Evolutionary conservation across 2,329 filamentous ascomycete species (phyloP).

Genomic region (Colletotrichum incanum): DNA sequence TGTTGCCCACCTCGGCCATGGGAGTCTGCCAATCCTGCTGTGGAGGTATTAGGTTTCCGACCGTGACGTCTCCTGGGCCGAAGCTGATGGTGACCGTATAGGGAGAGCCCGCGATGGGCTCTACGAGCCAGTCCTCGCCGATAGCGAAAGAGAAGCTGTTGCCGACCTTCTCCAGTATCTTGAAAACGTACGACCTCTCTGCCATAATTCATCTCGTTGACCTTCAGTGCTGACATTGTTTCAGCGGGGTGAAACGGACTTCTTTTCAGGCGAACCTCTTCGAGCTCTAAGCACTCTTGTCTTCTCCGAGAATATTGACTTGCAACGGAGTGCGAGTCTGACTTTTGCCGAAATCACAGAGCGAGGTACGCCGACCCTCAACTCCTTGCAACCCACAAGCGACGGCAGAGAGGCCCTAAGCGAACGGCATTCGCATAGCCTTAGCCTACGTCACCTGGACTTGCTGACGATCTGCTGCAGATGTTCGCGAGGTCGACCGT

Average conservation of each 20-base stretch:
- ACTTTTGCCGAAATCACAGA: constrained; percentile 99
- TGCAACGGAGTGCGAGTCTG: constrained; percentile 96
- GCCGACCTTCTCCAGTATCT: constrained; percentile 95
- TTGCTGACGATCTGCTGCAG: constrained; percentile 63
- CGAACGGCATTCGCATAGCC: constrained; percentile 4
- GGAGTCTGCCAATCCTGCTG: constrained; percentile 76
- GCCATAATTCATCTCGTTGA: background rate
- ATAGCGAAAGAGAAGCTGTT: constrained; percentile 97
- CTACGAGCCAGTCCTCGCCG: constrained; percentile 90
- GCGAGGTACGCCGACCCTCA: constrained; percentile 76
- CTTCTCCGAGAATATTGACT: constrained; percentile 98
- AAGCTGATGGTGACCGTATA: constrained; percentile 50
- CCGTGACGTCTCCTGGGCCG: constrained; percentile 18
- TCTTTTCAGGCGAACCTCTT: constrained; percentile 96
- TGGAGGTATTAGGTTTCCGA: constrained; percentile 59
- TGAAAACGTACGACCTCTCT: constrained; percentile 81
- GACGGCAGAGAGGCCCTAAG: constrained; percentile 1
- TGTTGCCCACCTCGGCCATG: constrained; percentile 62
- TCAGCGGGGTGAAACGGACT: constrained; percentile 96
- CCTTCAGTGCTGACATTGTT: constrained; percentile 50
- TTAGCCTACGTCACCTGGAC: constrained; percentile 8
- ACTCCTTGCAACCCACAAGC: background rate
- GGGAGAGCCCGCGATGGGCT: constrained; percentile 85
- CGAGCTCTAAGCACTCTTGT: constrained; percentile 95
- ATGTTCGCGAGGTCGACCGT: constrained; percentile 95